These are phyloP conservation scores for Grosmannia huntii DNA, from an alignment of 2,329 filamentous ascomycete species.

Conservation along the genomic window DNA sequence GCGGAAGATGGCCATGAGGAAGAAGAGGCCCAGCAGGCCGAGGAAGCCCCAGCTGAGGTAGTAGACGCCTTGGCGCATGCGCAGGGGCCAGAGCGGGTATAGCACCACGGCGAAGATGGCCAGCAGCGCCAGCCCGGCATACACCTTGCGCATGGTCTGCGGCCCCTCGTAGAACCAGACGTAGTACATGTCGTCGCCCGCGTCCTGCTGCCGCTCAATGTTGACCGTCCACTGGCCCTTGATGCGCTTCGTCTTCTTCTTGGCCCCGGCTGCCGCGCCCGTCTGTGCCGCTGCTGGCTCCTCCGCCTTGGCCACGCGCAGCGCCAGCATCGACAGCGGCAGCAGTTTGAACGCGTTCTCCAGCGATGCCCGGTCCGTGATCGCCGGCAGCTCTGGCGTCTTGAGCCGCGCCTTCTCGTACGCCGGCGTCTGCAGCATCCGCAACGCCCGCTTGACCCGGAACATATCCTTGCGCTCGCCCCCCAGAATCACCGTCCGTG, in stretches of 20 bases:
- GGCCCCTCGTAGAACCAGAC: slow-evolving; percentile 93
- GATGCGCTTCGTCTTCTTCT: slow-evolving; percentile 71
- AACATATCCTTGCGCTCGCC: slow-evolving; percentile 99
- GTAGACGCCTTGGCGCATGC: slow-evolving; percentile 87
- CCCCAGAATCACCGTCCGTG: slow-evolving; percentile 81
- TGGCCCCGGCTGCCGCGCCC: slow-evolving; percentile 19
- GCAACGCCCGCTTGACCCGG: slow-evolving; percentile 90
- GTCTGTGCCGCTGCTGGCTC: slow-evolving; percentile 20
- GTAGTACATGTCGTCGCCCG: slow-evolving; percentile 78
- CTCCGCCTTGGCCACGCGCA: slow-evolving; percentile 76
- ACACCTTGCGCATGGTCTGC: slow-evolving; percentile 87
- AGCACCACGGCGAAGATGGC: slow-evolving; percentile 81
- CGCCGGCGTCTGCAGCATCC: slow-evolving; percentile 74
- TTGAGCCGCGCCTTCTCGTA: slow-evolving; percentile 85
- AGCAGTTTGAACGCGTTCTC: slow-evolving; percentile 88
- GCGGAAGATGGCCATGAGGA: slow-evolving; percentile 93
- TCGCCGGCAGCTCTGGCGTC: slow-evolving; percentile 76
- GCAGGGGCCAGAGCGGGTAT: slow-evolving; percentile 91
- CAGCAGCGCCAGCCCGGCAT: slow-evolving; percentile 70
- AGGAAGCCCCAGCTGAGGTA: slow-evolving; percentile 93
- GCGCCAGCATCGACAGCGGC: slow-evolving; percentile 83
- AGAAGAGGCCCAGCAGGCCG: slow-evolving; percentile 82
- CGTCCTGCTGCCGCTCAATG: slow-evolving; percentile 93
- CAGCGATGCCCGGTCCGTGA: slow-evolving; percentile 77
- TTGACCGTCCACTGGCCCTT: slow-evolving; percentile 95